Evolutionary conservation across 208 protist species (phyloP), one percentile per base, ranked within the genome.

Genomic region (Wallacemonas sp.): DNA sequence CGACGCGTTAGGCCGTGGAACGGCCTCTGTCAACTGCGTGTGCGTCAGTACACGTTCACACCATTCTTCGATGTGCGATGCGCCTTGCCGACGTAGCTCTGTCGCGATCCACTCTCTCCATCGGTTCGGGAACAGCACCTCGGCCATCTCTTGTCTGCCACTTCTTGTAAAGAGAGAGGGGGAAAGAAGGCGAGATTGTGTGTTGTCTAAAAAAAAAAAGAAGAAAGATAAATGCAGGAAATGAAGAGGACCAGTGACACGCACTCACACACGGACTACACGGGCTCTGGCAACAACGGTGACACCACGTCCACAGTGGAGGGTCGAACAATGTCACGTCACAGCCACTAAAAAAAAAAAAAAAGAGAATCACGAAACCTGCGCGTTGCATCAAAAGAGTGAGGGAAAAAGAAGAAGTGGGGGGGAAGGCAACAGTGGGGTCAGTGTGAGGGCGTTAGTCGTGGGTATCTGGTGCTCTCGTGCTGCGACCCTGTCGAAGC

Each of bases 31-130:
- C 39, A 5, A 39, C 32, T 48, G 45, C 34, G 24, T 57, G 41
- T 17, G 32, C 22, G 5, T 63, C 53, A 38, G 19, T 30, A 45
- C 34, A 26, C 42, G 67, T 27, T 42, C 24, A 34, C 53, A 32
- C 67, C 68, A 79, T 8, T 68, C 68, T n/a, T 59, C 46, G 0
- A 52, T 21, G 10, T 76, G 66, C 1, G 73, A 15, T 15, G 87
- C 64, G 30, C 79, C 79, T 38, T 92, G 85, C 1, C 85, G 79
- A 0, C 77, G 70, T 38, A 92, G 72, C 68, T 92, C 85, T 24
- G 73, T 52, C 13, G 39, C 63, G 24, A 88, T 57, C 34, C 75
- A 54, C 8, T 63, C 53, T 5, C 42, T 45, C 37, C 87, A 79
- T 3, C 66, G 73, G 26, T 76, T 68, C 9, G 63, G 63, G 29